A percentile compares a stretch with the other conserved stretches of the same genome.
Conservation (phyloP, 768 basidiomycete species). For the Auriscalpium orientale region DNA sequence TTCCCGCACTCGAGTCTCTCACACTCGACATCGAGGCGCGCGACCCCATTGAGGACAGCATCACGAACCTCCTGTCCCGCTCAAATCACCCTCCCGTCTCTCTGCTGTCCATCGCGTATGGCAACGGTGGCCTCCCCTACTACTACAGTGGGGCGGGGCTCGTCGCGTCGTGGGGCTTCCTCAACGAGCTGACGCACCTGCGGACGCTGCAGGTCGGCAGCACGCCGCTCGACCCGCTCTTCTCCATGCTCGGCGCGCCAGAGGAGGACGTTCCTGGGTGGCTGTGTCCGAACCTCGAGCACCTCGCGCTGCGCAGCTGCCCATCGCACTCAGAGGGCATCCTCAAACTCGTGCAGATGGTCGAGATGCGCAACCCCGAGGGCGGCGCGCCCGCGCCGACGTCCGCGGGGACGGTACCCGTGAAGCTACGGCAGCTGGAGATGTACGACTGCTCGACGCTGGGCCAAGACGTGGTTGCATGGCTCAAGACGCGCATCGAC, state of each 20-base stretch:
- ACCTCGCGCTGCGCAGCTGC: slow-evolving; percentile 56
- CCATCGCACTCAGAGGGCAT: slow-evolving; percentile 59
- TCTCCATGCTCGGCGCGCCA: slow-evolving; percentile 48
- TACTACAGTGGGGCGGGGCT: slow-evolving; percentile 55
- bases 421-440: slow-evolving; percentile 50
- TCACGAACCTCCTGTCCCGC: slow-evolving; percentile 51
- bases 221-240: slow-evolving; percentile 56
- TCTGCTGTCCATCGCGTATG: slow-evolving; percentile 58
- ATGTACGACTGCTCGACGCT: slow-evolving; percentile 58
- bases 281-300: slow-evolving; percentile 56
- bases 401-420: slow-evolving; percentile 42
- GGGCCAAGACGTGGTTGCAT: slow-evolving; percentile 62
- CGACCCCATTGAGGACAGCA: slow-evolving; percentile 69
- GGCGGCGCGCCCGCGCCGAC: slow-evolving; percentile 26
- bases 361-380: slow-evolving; percentile 65
- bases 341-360: slow-evolving; percentile 60
- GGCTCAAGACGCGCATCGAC: slow-evolving; percentile 55
- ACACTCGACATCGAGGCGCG: slow-evolving; percentile 66
- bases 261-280: slow-evolving; percentile 53
- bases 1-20: slow-evolving; percentile 52
- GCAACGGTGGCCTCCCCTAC: slow-evolving; percentile 30
- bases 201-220: slow-evolving; percentile 57
- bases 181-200: slow-evolving; percentile 50
- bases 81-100: slow-evolving; percentile 51
- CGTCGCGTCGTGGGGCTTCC: slow-evolving; percentile 60